Evolutionary conservation across 768 basidiomycete species (phyloP).

Genomic region (Leccinum olivaceopallidum): DNA sequence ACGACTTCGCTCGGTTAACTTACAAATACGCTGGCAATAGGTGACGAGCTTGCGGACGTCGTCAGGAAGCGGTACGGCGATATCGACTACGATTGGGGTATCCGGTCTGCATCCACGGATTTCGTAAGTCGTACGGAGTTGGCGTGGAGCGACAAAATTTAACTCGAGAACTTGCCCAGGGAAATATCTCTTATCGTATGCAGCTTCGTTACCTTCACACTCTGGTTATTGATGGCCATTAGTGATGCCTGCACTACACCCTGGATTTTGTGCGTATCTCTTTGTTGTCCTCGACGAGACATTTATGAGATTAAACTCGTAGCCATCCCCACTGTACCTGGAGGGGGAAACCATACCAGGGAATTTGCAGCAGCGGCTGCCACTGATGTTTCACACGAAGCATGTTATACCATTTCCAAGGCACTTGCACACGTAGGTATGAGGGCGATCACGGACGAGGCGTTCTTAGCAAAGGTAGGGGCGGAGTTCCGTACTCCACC

Average conservation of each 20-base stretch:
- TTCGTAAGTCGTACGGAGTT: conserved; percentile 53
- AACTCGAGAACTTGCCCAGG: conserved; percentile 14
- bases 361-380: conserved; percentile 67
- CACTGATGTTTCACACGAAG: conserved; percentile 60
- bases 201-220: not conserved
- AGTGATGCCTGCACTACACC: conserved; percentile 71
- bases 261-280: conserved; percentile 49
- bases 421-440: conserved; percentile 71
- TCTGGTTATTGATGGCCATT: conserved; percentile 5
- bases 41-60: conserved; percentile 62
- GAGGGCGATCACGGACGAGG: conserved; percentile 66
- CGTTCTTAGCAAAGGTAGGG: conserved; percentile 57
- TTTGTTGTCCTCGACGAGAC: not conserved
- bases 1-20: not conserved
- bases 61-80: conserved; percentile 60
- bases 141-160: not conserved
- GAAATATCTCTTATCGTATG: conserved; percentile 71
- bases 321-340: conserved; percentile 74
- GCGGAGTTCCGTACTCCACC: not conserved
- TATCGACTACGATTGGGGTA: conserved; percentile 68
- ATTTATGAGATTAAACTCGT: conserved; percentile 1
- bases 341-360: conserved; percentile 79
- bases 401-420: conserved; percentile 66
- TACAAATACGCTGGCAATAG: conserved; percentile 35
- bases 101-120: conserved; percentile 74